Conservation (phyloP, 495 filamentous ascomycete species). For the Trypethelium eluteriae region DNA sequence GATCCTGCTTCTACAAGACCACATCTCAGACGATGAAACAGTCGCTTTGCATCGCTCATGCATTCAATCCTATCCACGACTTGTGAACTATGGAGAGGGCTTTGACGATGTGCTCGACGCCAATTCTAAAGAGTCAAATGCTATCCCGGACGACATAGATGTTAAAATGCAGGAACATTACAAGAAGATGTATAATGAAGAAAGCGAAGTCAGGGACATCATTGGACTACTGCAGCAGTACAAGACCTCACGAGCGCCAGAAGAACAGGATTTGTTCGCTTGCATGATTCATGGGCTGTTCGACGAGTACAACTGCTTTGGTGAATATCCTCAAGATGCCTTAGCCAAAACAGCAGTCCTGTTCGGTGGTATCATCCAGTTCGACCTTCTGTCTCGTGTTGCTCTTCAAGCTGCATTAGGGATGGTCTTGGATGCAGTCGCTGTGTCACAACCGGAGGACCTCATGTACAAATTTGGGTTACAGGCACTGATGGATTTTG, state of each 20-base stretch:
- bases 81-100: conserved; percentile 93
- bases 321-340: conserved; percentile 87
- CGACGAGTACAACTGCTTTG: conserved; percentile 93
- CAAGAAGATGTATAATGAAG: conserved; percentile 89
- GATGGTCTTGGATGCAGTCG: conserved; percentile 93
- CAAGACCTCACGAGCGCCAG: conserved; percentile 73
- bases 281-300: conserved; percentile 98
- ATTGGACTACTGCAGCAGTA: conserved; percentile 72
- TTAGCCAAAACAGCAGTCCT: conserved; percentile 91
- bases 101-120: conserved; percentile 82
- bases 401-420: conserved; percentile 84
- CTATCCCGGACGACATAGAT: conserved; percentile 67
- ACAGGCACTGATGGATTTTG: conserved; percentile 87
- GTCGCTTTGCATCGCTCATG: conserved; percentile 70
- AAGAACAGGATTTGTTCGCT: conserved; percentile 87
- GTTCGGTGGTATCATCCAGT: conserved; percentile 94
- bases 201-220: conserved; percentile 71
- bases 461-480: conserved; percentile 98
- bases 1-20: conserved; percentile 67
- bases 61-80: conserved; percentile 84
- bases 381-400: conserved; percentile 77
- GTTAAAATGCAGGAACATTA: conserved; percentile 93
- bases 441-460: conserved; percentile 68
- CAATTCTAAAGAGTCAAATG: conserved; percentile 40
- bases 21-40: conserved; percentile 44